Evolutionary conservation across 208 protist genomes (phyloP).

Genomic region (Trypanosoma mega): DNA sequence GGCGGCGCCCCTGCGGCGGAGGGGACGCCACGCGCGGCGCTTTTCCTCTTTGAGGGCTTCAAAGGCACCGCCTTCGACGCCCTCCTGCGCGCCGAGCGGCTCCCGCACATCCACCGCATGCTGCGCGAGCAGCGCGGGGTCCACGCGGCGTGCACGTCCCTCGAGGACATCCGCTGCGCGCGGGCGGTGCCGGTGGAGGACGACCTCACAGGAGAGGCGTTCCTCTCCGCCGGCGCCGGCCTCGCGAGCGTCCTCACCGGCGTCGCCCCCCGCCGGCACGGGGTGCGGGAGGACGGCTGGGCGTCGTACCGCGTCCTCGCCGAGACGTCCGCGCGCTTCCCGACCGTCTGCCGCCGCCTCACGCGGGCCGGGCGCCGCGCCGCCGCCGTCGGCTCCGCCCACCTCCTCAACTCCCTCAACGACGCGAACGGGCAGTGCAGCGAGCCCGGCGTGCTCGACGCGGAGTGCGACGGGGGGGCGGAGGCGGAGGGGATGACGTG

Average conservation of each 20-base stretch:
- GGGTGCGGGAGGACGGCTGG: constrained; percentile 45
- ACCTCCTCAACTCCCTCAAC: constrained; percentile 58
- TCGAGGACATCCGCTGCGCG: constrained; percentile 46
- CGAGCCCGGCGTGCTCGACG: constrained; percentile 61
- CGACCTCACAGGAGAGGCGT: constrained; percentile 25
- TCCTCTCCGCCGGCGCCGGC: constrained; percentile 41
- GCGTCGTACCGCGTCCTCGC: constrained; percentile 37
- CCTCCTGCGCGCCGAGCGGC: constrained; percentile 38
- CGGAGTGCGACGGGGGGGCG: constrained; percentile 46
- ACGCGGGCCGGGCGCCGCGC: constrained; percentile 36
- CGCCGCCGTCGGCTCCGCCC: constrained; percentile 44
- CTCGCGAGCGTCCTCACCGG: constrained; percentile 65
- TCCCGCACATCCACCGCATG: constrained; percentile 63
- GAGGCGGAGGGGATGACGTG: constrained; percentile 36
- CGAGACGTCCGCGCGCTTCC: constrained; percentile 41
- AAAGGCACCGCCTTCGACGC: constrained; percentile 50
- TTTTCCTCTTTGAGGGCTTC: constrained; percentile 74
- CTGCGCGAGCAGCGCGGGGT: constrained; percentile 31
- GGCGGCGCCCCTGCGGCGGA: constrained; percentile 33
- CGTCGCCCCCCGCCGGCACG: constrained; percentile 42
- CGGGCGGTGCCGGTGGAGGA: constrained; percentile 53
- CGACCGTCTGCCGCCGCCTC: constrained; percentile 51
- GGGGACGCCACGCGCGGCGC: constrained; percentile 46
- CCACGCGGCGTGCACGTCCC: constrained; percentile 41
- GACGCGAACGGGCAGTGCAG: constrained; percentile 37